Conservation (phyloP, 495 filamentous ascomycete species). For the Letharia lupina region DNA sequence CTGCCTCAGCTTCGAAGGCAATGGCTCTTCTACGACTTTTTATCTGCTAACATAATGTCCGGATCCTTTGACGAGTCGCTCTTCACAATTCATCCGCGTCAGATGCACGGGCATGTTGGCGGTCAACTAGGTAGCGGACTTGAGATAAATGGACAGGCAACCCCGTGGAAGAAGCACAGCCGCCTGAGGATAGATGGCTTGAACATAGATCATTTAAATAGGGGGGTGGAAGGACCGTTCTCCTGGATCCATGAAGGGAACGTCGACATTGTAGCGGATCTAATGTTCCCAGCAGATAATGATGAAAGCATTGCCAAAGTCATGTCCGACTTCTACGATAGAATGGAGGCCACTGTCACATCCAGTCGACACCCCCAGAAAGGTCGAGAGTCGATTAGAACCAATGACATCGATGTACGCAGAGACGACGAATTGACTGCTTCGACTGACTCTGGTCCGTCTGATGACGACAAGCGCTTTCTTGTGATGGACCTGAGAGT, state of each 20-base stretch:
- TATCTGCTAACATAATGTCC: constrained; percentile 91
- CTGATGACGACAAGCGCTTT: constrained; percentile 54
- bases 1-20: constrained; percentile 88
- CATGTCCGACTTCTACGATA: constrained; percentile 88
- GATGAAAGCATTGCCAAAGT: constrained; percentile 85
- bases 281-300: constrained; percentile 81
- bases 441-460: constrained; percentile 12
- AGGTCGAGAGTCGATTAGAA: constrained; percentile 8
- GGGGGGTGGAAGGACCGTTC: constrained; percentile 87
- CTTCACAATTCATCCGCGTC: constrained; percentile 93
- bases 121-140: constrained; percentile 43
- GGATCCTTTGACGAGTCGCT: constrained; percentile 92
- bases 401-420: constrained; percentile 23
- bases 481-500: constrained; percentile 83
- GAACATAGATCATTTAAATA: constrained; percentile 92
- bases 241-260: constrained; percentile 96
- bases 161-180: constrained; percentile 85
- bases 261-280: constrained; percentile 92
- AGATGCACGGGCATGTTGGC: constrained; percentile 65
- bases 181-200: constrained; percentile 85
- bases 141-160: constrained; percentile 42
- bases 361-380: constrained; percentile 46
- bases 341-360: constrained; percentile 83
- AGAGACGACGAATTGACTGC: constrained; percentile 27
- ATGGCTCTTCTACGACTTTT: constrained; percentile 95